Percentiles rank a stretch among this genome's conserved stretches.
Conservation (phyloP, 148 eudicot species). For the Rhododendron molle region DNA sequence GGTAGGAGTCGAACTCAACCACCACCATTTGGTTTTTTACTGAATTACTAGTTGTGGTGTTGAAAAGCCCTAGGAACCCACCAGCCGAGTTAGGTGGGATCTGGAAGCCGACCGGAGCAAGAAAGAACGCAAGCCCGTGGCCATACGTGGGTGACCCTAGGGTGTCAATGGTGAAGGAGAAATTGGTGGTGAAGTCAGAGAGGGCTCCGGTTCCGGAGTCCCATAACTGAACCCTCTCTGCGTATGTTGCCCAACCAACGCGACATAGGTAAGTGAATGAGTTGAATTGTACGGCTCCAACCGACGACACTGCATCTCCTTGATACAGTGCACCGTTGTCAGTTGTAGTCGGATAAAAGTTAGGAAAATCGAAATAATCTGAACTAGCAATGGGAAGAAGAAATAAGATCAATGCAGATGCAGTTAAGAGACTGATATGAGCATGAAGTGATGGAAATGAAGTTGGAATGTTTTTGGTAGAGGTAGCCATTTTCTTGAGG, state of each 20-base stretch:
- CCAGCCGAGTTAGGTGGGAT: too few relatives aligned
- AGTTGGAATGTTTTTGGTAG: too few relatives aligned
- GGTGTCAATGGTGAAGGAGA: constrained; percentile 38
- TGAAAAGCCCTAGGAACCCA: too few relatives aligned
- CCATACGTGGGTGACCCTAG: too few relatives aligned
- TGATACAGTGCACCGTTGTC: too few relatives aligned
- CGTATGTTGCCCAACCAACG: constrained; percentile 35
- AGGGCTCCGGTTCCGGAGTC: constrained; percentile 8
- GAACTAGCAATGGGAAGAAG: constrained; percentile 11
- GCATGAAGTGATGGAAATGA: not conserved
- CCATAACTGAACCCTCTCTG: constrained; percentile 30
- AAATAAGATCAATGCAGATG: not conserved
- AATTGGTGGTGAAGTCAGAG: constrained; percentile 26
- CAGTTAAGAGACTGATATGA: not conserved
- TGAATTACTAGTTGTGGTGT: too few relatives aligned
- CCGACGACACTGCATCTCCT: constrained; percentile 26
- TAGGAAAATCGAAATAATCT: constrained; percentile 15
- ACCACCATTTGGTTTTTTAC: too few relatives aligned
- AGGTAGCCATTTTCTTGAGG: too few relatives aligned
- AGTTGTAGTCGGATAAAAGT: constrained; percentile 12
- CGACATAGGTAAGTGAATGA: constrained; percentile 13
- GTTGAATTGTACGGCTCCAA: constrained; percentile 37
- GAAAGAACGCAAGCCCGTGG: too few relatives aligned
- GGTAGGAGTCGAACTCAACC: too few relatives aligned
- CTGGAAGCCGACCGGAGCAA: too few relatives aligned